Conservation (phyloP, 768 basidiomycete genomes). For the Leucogyrophana mollusca region DNA sequence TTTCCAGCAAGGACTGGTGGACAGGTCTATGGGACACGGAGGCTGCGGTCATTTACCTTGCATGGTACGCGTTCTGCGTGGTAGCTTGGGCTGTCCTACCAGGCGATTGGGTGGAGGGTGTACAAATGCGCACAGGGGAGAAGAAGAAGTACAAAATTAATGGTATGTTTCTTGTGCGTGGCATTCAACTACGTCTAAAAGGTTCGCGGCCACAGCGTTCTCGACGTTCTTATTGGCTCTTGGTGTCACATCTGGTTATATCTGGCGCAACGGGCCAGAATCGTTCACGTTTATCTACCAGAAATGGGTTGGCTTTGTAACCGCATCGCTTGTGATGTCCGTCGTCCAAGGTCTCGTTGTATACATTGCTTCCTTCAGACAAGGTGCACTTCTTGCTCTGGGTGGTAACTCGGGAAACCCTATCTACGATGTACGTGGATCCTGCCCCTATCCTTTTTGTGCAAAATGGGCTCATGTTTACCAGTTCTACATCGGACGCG, state of each 20-base stretch:
- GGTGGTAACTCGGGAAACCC: conserved; percentile 90
- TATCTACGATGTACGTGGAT: conserved; percentile 80
- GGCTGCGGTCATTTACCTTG: conserved; percentile 73
- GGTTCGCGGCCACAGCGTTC: conserved; percentile 58
- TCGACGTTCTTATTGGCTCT: conserved; percentile 82
- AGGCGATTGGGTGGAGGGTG: conserved; percentile 70
- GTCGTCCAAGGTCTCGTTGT: conserved; percentile 68
- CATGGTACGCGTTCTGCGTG: conserved; percentile 90
- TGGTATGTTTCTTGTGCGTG: conserved; percentile 48
- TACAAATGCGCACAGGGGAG: conserved; percentile 67
- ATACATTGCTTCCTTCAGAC: conserved; percentile 68
- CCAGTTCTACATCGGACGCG: conserved; percentile 92
- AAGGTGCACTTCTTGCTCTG: conserved; percentile 74
- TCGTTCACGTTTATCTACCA: conserved; percentile 90
- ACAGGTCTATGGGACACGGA: conserved; percentile 78
- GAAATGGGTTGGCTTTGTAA: conserved; percentile 87
- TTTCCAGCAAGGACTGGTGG: conserved; percentile 63
- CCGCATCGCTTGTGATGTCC: conserved; percentile 80
- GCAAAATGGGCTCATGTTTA: neutral
- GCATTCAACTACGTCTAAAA: neutral
- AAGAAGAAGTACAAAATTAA: conserved; percentile 92
- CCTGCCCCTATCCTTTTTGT: neutral
- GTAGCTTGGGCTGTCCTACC: conserved; percentile 79
- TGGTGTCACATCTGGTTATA: conserved; percentile 66
- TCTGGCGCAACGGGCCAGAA: conserved; percentile 72